These are phyloP conservation scores for Komagataella populi DNA, from an alignment of 805 yeast genomes.

Conservation along the genomic window DNA sequence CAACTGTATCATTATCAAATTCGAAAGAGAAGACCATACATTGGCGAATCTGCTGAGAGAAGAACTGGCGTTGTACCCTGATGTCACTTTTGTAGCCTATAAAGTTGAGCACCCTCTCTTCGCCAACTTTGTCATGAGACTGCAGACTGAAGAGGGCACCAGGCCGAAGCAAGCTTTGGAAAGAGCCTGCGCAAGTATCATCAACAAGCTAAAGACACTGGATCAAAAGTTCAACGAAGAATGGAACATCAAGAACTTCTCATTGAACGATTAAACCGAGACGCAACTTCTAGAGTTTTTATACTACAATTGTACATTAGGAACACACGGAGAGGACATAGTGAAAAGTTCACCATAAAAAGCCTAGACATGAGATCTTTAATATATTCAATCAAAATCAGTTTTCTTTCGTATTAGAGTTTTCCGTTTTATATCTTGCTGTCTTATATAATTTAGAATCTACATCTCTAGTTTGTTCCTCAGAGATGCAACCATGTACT, in stretches of 20 bases:
- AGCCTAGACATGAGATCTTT: neutral
- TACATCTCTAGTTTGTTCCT: slow-evolving; percentile 16
- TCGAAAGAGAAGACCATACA: slow-evolving; percentile 97
- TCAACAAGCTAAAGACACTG: slow-evolving; percentile 63
- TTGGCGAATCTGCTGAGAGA: slow-evolving; percentile 81
- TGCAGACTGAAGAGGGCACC: slow-evolving; percentile 93
- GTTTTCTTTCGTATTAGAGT: neutral
- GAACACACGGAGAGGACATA: neutral
- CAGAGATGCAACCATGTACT: slow-evolving; percentile 33
- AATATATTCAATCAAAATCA: neutral
- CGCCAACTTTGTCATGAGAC: slow-evolving; percentile 86
- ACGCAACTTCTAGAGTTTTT: neutral
- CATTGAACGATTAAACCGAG: neutral
- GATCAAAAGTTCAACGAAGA: slow-evolving; percentile 76
- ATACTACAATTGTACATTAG: neutral
- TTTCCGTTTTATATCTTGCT: neutral
- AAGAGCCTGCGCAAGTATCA: slow-evolving; percentile 77
- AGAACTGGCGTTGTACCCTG: slow-evolving; percentile 72
- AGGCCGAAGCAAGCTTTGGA: slow-evolving; percentile 82
- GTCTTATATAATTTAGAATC: neutral
- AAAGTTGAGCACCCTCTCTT: slow-evolving; percentile 96
- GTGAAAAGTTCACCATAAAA: slow-evolving; percentile 9
- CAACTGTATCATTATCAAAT: slow-evolving; percentile 82
- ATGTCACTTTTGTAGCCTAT: slow-evolving; percentile 94
- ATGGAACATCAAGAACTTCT: slow-evolving; percentile 76